Base-by-base conservation (phyloP, 2,329 filamentous ascomycete species). In the Clonostachys rhizophaga region DNA sequence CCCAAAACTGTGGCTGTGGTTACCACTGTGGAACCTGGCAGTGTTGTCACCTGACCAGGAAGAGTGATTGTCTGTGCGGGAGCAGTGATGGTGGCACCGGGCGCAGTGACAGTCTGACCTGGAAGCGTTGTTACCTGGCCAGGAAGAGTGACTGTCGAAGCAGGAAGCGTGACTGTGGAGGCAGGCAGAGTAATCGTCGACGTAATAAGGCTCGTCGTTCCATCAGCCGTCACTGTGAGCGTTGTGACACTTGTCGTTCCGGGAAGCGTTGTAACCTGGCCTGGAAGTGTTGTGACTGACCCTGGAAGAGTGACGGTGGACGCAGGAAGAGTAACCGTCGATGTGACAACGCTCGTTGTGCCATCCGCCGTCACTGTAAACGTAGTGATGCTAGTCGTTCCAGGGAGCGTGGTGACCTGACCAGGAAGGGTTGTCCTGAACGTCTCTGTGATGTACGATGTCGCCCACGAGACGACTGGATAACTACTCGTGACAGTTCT, bases 1-100 rank as follows among this genome's bases (percentile, higher is more conserved):
- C 57, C 50, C 2, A 54, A 54, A 17, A 57, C 54, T 5, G 64
- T 64, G 24, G 67, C 48, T 5, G 65, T 64, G 1, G 64, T 63
- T 3, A 63, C 57, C 12, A 66, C 42, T 1, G 63, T 67, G 17
- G 55, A 53, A 5, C 54, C 59, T 18, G 60, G 59, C 2, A 58
- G 42, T 17, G 55, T 60, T 5, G 53, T 52, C 1, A 55, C 49
- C 37, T 50, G 43, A 6, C 52, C 51, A 10, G 58, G 56, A 1
- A 51, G 33, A 6, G 55, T 56, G 4, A 57, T 42, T 3, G 51
- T 51, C 20, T 47, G 30, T 2, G 42, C 49, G 3, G 52, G 52
- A 5, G 35, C 37, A 20, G 52, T 55, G 14, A 54, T 41, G 2
- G 52, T 55, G 11, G 48, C 46, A 3, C 42, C 47, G 18, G 55